Base-by-base conservation (phyloP, 495 filamentous ascomycete genomes). In the Penicillium desertorum region DNA sequence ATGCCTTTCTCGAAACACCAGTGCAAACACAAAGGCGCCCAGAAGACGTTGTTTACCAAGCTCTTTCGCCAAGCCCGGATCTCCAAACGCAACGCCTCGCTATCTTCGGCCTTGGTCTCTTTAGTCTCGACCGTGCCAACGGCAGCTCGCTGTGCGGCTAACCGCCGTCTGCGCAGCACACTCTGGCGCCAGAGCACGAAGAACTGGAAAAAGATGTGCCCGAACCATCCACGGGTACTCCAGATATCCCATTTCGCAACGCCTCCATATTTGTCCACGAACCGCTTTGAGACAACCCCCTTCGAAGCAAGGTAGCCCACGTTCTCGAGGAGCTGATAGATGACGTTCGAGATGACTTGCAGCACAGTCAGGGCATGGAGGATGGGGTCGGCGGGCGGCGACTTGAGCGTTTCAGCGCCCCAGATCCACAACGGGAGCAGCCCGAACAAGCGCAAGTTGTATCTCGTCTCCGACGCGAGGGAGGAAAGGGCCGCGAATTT, bases 261-360 rank as follows among this genome's bases (percentile, higher is more conserved):
- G 5, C 81, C 79, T 20, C 79, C 79, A 69, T 79, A 83, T 3
- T 76, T 78, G 29, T 96, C 64, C 0, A 96, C 79, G 45, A 70
- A 68, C 3, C 54, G 56, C 42, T 74, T 73, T 4, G 73, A 70
- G 9, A 74, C 49, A 0, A 79, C 47, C 17, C 83, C 83, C 62
- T 90, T 89, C 20, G 74, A 68, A 5, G 86, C 81, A 9, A 98
- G 79, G 74, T 88, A 96, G 9, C 87, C 88, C 6, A 79, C 84
- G 70, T 96, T 96, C 78, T 98, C 93, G 30, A 96, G 80, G 10
- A 79, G 67, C 71, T 97, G 93, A 76, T 88, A 92, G 5, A 79
- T 60, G 14, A 87, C 68, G 68, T 86, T 88, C 17, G 79, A 79
- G 10, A 77, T 46, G 9, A 96, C 79, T 64, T 96, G 90, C n/a